Evolutionary conservation across 2,329 filamentous ascomycete genomes (phyloP), one percentile per base, ranked within the genome.

Genomic region (Alternaria burnsii): DNA sequence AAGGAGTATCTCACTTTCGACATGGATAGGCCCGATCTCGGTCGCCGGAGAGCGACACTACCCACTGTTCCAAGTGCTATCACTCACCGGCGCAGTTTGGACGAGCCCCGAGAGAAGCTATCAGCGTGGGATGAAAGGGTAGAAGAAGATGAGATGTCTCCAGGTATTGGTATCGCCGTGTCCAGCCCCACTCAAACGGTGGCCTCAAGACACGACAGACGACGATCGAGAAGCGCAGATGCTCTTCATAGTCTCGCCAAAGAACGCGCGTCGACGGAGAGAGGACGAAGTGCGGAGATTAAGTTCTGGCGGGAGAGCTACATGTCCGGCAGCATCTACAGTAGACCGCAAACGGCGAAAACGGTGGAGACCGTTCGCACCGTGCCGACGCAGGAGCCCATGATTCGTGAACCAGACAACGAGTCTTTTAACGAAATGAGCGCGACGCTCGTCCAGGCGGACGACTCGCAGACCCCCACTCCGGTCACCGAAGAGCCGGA

Each of bases 161-260:
- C 74, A 16, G 70, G 72, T 11, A 79, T 79, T 42, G 77, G 76
- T 2, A 73, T 79, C 30, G 77, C 77, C 3, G 38, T 78, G 28
- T 77, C 77, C 4, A 72, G 75, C 16, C 74, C 76, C 2, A 59
- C 69, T 9, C 67, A 69, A 20, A 56, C 63, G 8, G 46, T 26
- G 2, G 59, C 30, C 9, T 63, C 71, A 8, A 63, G 63, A 16
- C 68, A 65, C 18, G 66, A 70, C 9, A 76, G 73, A 54, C 74
- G 76, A 32, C 71, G 74, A 61, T 79, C 77, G 43, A 74, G 75
- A 59, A 79, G 77, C 59, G 76, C 75, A 36, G 74, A 73, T 65
- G 76, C 76, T 64, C 66, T 79, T 52, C 72, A 71, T 30, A 74
- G 76, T 11, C 55, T 78, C 18, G 71, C 67, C 7, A 76, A 70